A percentile compares a stretch with the other conserved stretches of the same genome.
Conservation (phyloP, 352 stramenopile genomes). For the Peronospora tabacina region DNA sequence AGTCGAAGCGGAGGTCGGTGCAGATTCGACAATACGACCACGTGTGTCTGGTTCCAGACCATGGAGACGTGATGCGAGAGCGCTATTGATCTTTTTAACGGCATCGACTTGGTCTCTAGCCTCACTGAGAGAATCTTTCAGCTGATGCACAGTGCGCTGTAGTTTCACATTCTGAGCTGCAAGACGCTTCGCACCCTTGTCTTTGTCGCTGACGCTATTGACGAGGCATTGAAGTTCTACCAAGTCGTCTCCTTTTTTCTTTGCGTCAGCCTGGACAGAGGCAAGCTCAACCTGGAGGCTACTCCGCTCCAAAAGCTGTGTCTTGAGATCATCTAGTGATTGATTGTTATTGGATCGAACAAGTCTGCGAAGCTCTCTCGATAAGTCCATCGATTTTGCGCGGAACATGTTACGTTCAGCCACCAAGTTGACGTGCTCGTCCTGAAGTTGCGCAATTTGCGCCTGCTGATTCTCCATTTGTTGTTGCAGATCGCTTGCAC, state of each 20-base stretch:
- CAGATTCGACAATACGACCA: slow-evolving; percentile 44
- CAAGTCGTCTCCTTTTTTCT: slow-evolving; percentile 46
- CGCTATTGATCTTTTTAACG: slow-evolving; percentile 68
- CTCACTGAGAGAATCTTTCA: slow-evolving; percentile 65
- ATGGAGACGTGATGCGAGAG: slow-evolving; percentile 60
- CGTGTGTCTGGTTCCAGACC: slow-evolving; percentile 43
- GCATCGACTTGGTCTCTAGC: slow-evolving; percentile 60
- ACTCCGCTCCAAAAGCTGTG: slow-evolving; percentile 51
- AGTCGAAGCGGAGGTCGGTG: slow-evolving; percentile 29
- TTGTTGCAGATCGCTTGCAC: slow-evolving; percentile 35
- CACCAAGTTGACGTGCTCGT: slow-evolving; percentile 31
- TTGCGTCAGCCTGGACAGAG: slow-evolving; percentile 43
- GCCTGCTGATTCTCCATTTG: slow-evolving; percentile 29
- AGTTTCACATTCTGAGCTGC: slow-evolving; percentile 58
- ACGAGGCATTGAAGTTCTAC: slow-evolving; percentile 53
- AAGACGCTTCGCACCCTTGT: slow-evolving; percentile 51
- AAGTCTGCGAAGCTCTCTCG: slow-evolving; percentile 52
- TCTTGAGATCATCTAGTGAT: slow-evolving; percentile 44
- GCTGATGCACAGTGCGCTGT: slow-evolving; percentile 61
- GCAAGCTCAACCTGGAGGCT: slow-evolving; percentile 48
- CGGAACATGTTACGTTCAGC: slow-evolving; percentile 60
- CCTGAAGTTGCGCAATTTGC: slow-evolving; percentile 26
- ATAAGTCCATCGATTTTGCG: slow-evolving; percentile 39
- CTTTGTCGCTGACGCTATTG: slow-evolving; percentile 54
- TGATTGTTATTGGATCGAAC: slow-evolving; percentile 44